phyloP scores from a whole-genome alignment of 768 basidiomycete species.

The Floccularia luteovirens region DNA sequence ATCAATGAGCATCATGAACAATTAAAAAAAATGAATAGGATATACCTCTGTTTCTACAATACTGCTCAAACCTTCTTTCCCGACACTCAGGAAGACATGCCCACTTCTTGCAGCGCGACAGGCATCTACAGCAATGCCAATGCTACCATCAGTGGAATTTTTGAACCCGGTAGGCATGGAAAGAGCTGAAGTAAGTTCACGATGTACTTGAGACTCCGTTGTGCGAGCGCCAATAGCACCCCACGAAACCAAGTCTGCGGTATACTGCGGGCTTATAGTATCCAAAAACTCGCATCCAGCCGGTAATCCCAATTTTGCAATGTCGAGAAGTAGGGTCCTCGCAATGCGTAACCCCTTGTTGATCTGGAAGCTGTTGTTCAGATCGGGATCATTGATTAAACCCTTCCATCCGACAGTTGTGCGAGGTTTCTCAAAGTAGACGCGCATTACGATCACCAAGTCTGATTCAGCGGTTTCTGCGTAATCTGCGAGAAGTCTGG shows the following conservation, averaged over 20 bases:
- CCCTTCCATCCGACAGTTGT: conserved; percentile 99
- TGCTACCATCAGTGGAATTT: conserved; percentile 92
- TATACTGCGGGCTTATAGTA: conserved; percentile 69
- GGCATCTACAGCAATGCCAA: conserved; percentile 90
- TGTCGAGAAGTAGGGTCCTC: conserved; percentile 77
- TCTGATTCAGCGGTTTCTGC: conserved; percentile 78
- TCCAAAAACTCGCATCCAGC: conserved; percentile 95
- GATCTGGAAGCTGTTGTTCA: conserved; percentile 91
- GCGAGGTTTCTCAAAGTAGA: conserved; percentile 96
- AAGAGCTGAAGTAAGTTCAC: conserved; percentile 80
- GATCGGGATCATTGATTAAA: conserved; percentile 93
- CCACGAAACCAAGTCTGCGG: conserved; percentile 86
- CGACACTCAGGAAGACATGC: conserved; percentile 95
- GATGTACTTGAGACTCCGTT: conserved; percentile 90
- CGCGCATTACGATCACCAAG: conserved; percentile 92
- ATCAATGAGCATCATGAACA: conserved; percentile 2
- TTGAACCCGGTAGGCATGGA: conserved; percentile 98
- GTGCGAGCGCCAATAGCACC: conserved; percentile 94
- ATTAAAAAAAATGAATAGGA: conserved; percentile 4
- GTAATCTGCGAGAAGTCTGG: conserved; percentile 69
- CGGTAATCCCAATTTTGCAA: conserved; percentile 87
- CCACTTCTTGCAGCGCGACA: conserved; percentile 86
- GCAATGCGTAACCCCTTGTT: conserved; percentile 92
- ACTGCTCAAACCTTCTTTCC: conserved; percentile 91
- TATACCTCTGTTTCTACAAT: conserved; percentile 89